Percentiles rank a stretch among this genome's conserved stretches.
phyloP scores from a whole-genome alignment of 2,329 filamentous ascomycete genomes.

The Neodidymelliopsis sp. region DNA sequence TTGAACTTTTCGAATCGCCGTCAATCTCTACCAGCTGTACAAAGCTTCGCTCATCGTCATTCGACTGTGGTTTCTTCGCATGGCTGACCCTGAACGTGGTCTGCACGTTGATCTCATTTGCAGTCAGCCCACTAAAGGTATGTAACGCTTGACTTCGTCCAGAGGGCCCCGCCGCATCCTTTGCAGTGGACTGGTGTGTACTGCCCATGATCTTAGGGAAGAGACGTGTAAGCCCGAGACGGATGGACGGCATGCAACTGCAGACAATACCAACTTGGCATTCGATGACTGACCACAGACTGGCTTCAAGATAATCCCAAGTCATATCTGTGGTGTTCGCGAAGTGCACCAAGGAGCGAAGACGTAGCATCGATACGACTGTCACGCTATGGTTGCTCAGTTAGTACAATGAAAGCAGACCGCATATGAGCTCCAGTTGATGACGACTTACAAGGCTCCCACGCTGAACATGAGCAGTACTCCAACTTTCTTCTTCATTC shows the following conservation, averaged over 20 bases:
- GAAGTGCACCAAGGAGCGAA: slow-evolving; percentile 52
- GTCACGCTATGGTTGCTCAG: slow-evolving; percentile 48
- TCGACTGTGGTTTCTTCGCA: not conserved
- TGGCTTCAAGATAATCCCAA: slow-evolving; percentile 25
- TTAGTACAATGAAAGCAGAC: not conserved
- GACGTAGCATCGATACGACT: slow-evolving; percentile 52
- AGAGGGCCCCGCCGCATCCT: not conserved
- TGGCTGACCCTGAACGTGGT: slow-evolving; percentile 12
- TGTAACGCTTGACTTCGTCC: not conserved
- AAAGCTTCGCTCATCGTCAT: slow-evolving; percentile 8
- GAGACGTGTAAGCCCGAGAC: slow-evolving; percentile 34
- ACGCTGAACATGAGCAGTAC: slow-evolving; percentile 48
- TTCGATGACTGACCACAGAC: slow-evolving; percentile 50
- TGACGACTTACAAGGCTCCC: slow-evolving; percentile 43
- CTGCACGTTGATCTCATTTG: slow-evolving; percentile 15
- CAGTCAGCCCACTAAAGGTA: not conserved
- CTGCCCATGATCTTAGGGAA: slow-evolving; percentile 15
- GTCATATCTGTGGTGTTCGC: slow-evolving; percentile 49
- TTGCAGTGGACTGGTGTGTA: slow-evolving; percentile 3
- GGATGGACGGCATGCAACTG: slow-evolving; percentile 51
- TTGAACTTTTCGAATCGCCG: slow-evolving; percentile 6
- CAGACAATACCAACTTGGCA: slow-evolving; percentile 52
- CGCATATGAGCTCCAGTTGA: not conserved
- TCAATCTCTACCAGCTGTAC: slow-evolving; percentile 18
- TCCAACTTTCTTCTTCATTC: slow-evolving; percentile 44